Percentiles rank a stretch among this genome's conserved stretches.
Evolutionary conservation across 2,329 filamentous ascomycete genomes (phyloP).

Genomic region (Penicillium hesseltinei): DNA sequence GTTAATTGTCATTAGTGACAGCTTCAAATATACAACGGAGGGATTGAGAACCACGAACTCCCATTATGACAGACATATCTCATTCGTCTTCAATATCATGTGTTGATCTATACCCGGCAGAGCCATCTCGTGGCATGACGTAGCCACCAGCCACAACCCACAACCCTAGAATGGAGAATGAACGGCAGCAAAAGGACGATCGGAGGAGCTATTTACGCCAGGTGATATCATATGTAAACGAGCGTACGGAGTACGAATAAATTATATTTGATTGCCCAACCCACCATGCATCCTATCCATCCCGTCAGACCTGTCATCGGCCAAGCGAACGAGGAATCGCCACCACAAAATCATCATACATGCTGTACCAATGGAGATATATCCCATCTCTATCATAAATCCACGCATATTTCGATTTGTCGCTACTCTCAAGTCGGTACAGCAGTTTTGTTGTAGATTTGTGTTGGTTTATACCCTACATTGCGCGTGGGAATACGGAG

Average conservation of each 20-base stretch:
- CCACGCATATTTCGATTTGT: neutral
- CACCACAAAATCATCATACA: neutral
- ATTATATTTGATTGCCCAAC: neutral
- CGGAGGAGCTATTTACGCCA: neutral
- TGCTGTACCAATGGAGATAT: conserved; percentile 7
- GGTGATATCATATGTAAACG: neutral
- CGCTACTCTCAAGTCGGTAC: no score
- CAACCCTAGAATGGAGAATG: neutral
- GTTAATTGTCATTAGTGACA: neutral
- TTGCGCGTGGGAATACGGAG: neutral
- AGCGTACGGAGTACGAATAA: neutral
- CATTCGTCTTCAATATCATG: neutral
- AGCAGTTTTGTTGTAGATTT: neutral
- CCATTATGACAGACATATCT: neutral
- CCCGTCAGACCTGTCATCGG: neutral
- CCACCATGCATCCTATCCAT: neutral
- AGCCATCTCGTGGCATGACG: conserved; percentile 7
- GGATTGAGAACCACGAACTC: neutral
- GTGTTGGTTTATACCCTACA: neutral
- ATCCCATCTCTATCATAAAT: neutral
- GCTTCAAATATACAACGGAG: neutral
- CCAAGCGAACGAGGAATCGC: neutral
- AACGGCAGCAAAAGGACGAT: neutral
- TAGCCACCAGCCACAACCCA: neutral
- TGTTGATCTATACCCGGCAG: conserved; percentile 4